Evolutionary conservation across 2,329 filamentous ascomycete species (phyloP).

Genomic region (Alternaria arbusti): DNA sequence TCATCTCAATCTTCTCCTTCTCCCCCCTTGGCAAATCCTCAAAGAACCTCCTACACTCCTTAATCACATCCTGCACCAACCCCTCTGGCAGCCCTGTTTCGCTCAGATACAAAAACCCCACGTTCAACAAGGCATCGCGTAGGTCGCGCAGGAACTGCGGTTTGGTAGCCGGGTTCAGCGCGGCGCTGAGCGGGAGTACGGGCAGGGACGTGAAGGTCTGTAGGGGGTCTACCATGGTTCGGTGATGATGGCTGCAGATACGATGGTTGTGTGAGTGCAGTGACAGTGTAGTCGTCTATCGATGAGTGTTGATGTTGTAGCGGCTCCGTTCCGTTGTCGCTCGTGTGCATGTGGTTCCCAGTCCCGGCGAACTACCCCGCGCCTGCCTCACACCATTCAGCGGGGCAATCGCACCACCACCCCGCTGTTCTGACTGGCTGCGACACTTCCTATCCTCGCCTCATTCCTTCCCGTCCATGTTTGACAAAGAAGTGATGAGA

Average conservation of each 20-base stretch:
- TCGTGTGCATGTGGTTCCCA: neutral
- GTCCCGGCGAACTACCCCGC: neutral
- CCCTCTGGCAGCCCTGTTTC: constrained; percentile 68
- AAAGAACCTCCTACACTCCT: constrained; percentile 76
- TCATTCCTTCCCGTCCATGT: neutral
- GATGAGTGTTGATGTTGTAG: neutral
- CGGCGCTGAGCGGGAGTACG: constrained; percentile 75
- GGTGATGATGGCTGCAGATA: too few species aligned
- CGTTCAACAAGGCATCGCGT: constrained; percentile 77
- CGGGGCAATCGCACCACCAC: constrained; percentile 27
- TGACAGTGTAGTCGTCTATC: too few species aligned
- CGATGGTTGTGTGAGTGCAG: too few species aligned
- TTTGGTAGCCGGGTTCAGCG: constrained; percentile 72
- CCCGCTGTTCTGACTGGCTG: neutral
- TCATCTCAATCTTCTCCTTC: constrained; percentile 68
- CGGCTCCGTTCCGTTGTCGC: neutral
- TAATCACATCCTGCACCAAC: constrained; percentile 69
- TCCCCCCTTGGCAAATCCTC: constrained; percentile 72
- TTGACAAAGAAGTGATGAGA: neutral
- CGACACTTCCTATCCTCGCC: neutral
- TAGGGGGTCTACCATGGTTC: neutral
- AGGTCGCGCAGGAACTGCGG: constrained; percentile 73
- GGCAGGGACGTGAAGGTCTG: constrained; percentile 74
- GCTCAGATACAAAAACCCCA: constrained; percentile 87
- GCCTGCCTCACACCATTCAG: constrained; percentile 16